Base-by-base conservation (phyloP, 2,329 filamentous ascomycete species). In the Drechslerella dactyloides region DNA sequence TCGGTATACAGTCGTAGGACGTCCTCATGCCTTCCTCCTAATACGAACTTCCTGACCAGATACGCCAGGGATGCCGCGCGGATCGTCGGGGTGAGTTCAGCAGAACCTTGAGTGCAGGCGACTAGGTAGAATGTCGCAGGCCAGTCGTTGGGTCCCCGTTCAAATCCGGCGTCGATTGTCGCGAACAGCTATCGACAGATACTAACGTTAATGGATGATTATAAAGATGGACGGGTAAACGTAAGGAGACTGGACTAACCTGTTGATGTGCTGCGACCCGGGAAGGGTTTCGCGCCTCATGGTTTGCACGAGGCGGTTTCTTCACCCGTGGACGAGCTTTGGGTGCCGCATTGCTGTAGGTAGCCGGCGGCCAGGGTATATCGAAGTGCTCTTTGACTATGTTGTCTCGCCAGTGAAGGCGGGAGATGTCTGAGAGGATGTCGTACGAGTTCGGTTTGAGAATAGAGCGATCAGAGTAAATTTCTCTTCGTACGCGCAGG, bases 51-150 rank as follows among this genome's bases (percentile, higher is more conserved):
- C 35, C 50, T 72, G 10, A 72, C 68, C 11, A 72, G 40, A 37
- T 72, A 72, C 2, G 68, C 64, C 23, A 72, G 50, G 1, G 55
- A 65, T 19, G 37, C 50, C 8, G 60, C 17, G 15, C 68, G 68
- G 11, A 64, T 56, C 23, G 55, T 42, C 15, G 51, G 17, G n/a
- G 56, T 35, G n/a, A 72, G 44, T 37, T 46, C 30, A 7, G 55
- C 60, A 15, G 56, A 35, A 1, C 60, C 23, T 27, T 52, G 30
- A 7, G 55, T 23, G 35, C 68, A 65, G n/a, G 55, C 60, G 33
- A 57, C 68, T 17, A 65, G 30, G 21, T 65, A 72, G 19, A 65
- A 72, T 27, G 60, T 65, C 24, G 60, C 60, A 2, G 68, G 68
- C 68, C 68, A 72, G 24, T 72, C 68, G 13, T 35, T 13, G 11